These are phyloP conservation scores for Allium fistulosum DNA, from an alignment of 106 monocot species.

Conservation along the genomic window DNA sequence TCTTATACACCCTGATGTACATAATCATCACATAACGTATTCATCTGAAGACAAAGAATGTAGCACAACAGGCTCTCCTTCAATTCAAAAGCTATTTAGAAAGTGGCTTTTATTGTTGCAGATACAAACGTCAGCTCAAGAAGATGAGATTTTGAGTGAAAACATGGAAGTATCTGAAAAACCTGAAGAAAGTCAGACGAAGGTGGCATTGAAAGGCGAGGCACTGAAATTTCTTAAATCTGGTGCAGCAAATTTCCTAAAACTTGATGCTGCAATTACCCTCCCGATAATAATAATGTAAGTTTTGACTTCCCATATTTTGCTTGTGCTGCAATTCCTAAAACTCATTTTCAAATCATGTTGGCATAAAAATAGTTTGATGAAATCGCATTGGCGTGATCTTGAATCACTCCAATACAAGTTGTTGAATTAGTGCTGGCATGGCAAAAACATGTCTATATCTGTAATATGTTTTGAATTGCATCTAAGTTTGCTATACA, in stretches of 20 bases:
- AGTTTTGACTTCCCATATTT: conserved; percentile 16
- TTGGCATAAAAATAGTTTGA: neutral
- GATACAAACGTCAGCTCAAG: conserved; percentile 23
- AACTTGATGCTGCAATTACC: conserved; percentile 53
- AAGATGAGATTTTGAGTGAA: conserved; percentile 16
- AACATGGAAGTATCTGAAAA: conserved; percentile 6
- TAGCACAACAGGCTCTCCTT: conserved; percentile 20
- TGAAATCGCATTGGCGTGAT: too few relatives aligned
- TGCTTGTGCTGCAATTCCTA: neutral
- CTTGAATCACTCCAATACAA: too few relatives aligned
- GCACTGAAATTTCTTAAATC: conserved; percentile 21
- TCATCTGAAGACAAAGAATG: conserved; percentile 18
- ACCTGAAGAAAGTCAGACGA: conserved; percentile 1
- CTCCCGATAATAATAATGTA: conserved; percentile 56
- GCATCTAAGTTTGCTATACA: neutral
- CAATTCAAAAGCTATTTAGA: conserved; percentile 36
- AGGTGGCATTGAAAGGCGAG: conserved; percentile 6
- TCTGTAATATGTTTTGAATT: neutral
- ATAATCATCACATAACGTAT: conserved; percentile 24
- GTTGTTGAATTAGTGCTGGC: too few relatives aligned
- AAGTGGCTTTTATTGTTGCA: conserved; percentile 50
- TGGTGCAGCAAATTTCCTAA: conserved; percentile 24
- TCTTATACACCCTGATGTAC: conserved; percentile 22
- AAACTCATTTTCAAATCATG: neutral
- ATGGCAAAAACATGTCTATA: too few relatives aligned